A percentile compares a stretch with the other conserved stretches of the same genome.
Conservation (phyloP, 148 eudicot species). For the Rhododendron williamsianum region DNA sequence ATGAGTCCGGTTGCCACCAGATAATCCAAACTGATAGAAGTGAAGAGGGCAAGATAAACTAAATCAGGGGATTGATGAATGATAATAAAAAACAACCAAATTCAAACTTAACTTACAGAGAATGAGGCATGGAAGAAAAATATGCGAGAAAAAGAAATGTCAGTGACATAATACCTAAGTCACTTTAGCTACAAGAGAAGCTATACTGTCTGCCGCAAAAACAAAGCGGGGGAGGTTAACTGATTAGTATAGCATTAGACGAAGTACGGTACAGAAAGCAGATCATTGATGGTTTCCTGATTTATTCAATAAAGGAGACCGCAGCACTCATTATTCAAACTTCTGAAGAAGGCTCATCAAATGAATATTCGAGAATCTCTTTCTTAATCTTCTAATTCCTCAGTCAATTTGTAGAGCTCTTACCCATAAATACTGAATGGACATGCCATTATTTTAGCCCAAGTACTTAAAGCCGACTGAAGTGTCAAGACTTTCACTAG, state of each 20-base stretch:
- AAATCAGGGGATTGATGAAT: background rate
- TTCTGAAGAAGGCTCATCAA: background rate
- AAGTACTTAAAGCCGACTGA: background rate
- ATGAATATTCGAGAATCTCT: background rate
- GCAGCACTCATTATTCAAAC: background rate
- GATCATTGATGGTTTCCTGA: background rate
- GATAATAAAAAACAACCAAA: background rate
- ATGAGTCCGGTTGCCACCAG: constrained; percentile 64
- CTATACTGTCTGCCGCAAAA: background rate
- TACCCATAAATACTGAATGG: background rate
- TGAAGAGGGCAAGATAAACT: constrained; percentile 10
- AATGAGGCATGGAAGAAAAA: background rate
- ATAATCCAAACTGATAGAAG: constrained; percentile 51
- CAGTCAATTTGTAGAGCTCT: background rate
- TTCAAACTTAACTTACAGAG: background rate
- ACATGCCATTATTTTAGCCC: background rate
- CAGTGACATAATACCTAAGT: background rate
- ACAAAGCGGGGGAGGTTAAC: background rate
- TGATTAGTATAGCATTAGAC: background rate
- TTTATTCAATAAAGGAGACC: background rate
- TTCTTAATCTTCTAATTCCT: background rate
- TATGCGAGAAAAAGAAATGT: background rate
- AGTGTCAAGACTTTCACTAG: background rate
- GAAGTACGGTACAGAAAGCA: background rate
- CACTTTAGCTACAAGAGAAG: background rate